Evolutionary conservation across 2,329 filamentous ascomycete species (phyloP), one percentile per base, ranked within the genome.

Genomic region (Colletotrichum cuscutae): DNA sequence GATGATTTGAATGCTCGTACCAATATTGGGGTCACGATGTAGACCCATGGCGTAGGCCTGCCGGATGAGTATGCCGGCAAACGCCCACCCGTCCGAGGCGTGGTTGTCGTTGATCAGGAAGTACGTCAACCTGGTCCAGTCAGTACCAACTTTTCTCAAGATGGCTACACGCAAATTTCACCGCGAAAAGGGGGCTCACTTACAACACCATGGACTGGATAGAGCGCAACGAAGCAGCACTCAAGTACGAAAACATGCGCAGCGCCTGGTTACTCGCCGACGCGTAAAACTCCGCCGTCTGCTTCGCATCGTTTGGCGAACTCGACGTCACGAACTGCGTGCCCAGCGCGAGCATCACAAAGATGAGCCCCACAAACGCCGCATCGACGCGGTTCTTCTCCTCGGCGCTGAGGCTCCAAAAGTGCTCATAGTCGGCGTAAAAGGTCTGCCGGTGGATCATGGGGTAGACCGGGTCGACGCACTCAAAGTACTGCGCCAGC

Each of bases 91-190:
- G 79, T 96, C 94, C 0, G 92, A 94, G 4, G 93, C 93, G 77
- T 95, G 93, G 77, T 95, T 95, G 80, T 96, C 93, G 77, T 96
- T 96, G 84, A 95, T 95, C 46, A 96, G 85, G 77, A 96, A 96
- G 79, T 95, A 95, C 0, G 91, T 91, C 72, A 95, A 91, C 22
- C 71, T 73, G 37, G 58, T 8, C n/a, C 15, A 4, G 19, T 69
- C 11, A 69, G 70, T 19, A 46, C 60, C 19, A 19, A 9, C 15
- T 1, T 5, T 5, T 22, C 35, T 4, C 5, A 8, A 9, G 30
- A 15, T 46, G 0, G 4, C 32, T 35, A 4, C 2, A 19, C n/a
- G 19, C 15, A 19, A 7, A 22, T 2, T 8, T 3, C 8, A 19
- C 11, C 11, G 3, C 8, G 1, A 15, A 35, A 5, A 12, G n/a